These are phyloP conservation scores for Magnolia officinalis DNA, from an alignment of 164 flowering plant species.

Conservation along the genomic window DNA sequence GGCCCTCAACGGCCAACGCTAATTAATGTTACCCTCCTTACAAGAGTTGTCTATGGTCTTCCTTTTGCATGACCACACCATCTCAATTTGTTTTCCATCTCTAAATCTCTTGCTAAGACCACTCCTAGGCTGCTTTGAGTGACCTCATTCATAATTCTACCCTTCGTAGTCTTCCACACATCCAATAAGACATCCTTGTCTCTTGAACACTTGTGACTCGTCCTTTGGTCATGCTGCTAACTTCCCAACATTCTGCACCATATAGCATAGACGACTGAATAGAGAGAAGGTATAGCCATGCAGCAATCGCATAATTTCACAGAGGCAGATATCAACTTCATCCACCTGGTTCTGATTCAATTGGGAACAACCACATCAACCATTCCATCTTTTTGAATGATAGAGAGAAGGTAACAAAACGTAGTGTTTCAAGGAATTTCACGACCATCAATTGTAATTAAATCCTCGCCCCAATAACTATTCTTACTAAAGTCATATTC, in stretches of 20 bases:
- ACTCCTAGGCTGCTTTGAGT: neutral
- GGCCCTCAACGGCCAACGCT: neutral
- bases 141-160: neutral
- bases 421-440: too few relatives aligned
- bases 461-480: too few relatives aligned
- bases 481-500: too few relatives aligned
- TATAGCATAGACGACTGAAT: too few relatives aligned
- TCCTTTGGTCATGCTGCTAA: neutral
- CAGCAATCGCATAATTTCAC: neutral
- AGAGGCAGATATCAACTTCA: neutral
- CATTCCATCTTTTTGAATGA: too few relatives aligned
- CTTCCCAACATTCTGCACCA: neutral
- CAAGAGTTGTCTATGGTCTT: neutral
- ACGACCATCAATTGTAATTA: too few relatives aligned
- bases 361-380: neutral
- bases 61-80: neutral
- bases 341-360: neutral
- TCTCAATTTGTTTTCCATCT: neutral
- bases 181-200: neutral
- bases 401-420: too few relatives aligned
- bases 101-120: neutral
- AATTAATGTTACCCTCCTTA: neutral
- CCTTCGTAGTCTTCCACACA: too few relatives aligned
- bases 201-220: neutral
- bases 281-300: too few relatives aligned